A percentile compares a stretch with the other conserved stretches of the same genome.
Evolutionary conservation across 768 basidiomycete species (phyloP).

Genomic region (Mycena vulgaris): DNA sequence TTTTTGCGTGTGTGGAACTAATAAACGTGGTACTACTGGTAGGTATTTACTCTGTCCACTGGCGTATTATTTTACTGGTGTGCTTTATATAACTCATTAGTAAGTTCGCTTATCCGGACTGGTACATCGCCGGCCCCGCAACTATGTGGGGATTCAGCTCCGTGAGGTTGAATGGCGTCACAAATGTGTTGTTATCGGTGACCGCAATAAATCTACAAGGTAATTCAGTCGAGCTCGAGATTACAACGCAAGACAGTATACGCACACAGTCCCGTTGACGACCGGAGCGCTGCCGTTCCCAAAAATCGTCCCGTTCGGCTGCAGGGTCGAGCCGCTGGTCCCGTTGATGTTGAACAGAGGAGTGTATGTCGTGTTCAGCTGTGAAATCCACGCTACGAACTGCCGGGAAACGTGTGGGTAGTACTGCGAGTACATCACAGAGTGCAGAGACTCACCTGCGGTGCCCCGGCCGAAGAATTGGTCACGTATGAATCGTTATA

Average conservation of each 20-base stretch:
- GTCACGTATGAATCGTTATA: conserved; percentile 70
- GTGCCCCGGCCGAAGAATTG: conserved; percentile 57
- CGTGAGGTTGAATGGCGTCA: conserved; percentile 74
- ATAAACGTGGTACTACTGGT: too few species aligned
- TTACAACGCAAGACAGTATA: not conserved
- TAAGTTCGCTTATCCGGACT: conserved; percentile 48
- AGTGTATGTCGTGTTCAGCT: conserved; percentile 74
- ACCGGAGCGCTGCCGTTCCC: conserved; percentile 55
- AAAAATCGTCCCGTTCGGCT: conserved; percentile 67
- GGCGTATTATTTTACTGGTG: not conserved
- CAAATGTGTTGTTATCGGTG: conserved; percentile 62
- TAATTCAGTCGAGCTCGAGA: not conserved
- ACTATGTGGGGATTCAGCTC: conserved; percentile 68
- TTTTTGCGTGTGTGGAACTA: too few species aligned
- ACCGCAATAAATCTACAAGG: conserved; percentile 63
- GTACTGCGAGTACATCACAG: conserved; percentile 1
- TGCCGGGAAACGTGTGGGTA: conserved; percentile 29
- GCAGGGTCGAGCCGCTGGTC: conserved; percentile 61
- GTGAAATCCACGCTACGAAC: conserved; percentile 72
- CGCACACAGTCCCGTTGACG: conserved; percentile 68
- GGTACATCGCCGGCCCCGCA: conserved; percentile 69
- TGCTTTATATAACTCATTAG: not conserved
- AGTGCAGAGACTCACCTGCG: conserved; percentile 51
- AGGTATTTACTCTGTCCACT: not conserved
- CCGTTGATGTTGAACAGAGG: conserved; percentile 60